Evolutionary conservation across 2,329 filamentous ascomycete genomes (phyloP), one percentile per base, ranked within the genome.

Genomic region (Didymella keratinophila): DNA sequence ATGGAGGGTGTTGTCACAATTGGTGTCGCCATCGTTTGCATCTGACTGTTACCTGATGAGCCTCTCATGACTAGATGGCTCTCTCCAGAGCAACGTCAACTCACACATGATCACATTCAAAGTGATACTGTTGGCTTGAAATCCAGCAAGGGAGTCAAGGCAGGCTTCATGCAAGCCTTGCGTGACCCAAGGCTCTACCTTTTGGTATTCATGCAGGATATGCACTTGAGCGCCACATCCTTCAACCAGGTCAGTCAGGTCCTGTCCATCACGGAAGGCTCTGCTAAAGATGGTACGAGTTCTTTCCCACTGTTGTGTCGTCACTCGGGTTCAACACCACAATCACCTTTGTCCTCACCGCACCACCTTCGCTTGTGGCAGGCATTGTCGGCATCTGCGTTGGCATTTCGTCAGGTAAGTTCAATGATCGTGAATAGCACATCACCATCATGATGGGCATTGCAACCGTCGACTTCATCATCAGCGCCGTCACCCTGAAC

Each of bases 121-220:
- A 71, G 74, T 23, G 83, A 86, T 59, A 84, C 81, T 18, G 77
- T 84, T 8, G 79, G 79, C 16, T 76, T 80, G 42, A 68, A 78
- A 21, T 72, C 75, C 25, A 78, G 76, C 41, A 79, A 77, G 34
- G 81, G 76, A 10, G 75, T 77, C 16, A 79, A 74, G 74, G 76
- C 78, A 2, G 83, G 84, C 3, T 76, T 85, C 28, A 65, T 78
- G 82, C 79, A 84, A 59, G 83, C 83, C 0, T 74, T 78, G 53
- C 69, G 67, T 9, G 84, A 86, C 56, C 81, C 80, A 60, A 78
- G 82, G 52, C 79, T 83, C 0, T 86, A 82, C 79, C 67, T 86
- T 2, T 81, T 85, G 62, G 80, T 79, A 3, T 73, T 84, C 34
- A 84, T 85, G 82, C 81, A 84, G 62, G 83, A 84, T 68, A 81